These are phyloP conservation scores for Auxenochlorella pyrenoidosa DNA, from an alignment of 139 green algal species.

Conservation along the genomic window DNA sequence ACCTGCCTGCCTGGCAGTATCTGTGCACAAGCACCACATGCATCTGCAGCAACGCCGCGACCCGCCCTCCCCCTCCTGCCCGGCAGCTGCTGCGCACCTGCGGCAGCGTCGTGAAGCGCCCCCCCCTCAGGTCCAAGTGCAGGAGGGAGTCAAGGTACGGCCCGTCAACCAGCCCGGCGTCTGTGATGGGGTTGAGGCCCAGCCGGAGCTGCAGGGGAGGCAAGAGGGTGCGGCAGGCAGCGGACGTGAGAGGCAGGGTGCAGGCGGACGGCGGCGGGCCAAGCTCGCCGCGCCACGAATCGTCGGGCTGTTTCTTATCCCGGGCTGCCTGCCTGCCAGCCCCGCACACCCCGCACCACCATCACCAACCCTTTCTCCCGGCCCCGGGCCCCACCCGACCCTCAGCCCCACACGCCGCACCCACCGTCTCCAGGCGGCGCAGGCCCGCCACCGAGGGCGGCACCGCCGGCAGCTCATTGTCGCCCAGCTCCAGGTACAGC, in stretches of 20 bases:
- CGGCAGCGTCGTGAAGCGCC: neutral
- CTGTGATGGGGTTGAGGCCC: neutral
- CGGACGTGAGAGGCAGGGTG: neutral
- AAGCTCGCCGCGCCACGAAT: no score
- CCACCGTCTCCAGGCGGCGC: slow-evolving; percentile 17
- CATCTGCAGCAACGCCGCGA: no score
- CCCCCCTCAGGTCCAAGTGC: slow-evolving; percentile 11
- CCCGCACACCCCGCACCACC: neutral
- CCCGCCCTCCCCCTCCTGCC: no score
- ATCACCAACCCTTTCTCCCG: neutral
- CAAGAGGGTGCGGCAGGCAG: neutral
- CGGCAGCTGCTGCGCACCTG: no score
- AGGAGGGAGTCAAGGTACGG: slow-evolving; percentile 1
- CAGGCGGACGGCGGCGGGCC: neutral
- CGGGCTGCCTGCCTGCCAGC: no score
- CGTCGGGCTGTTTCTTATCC: no score
- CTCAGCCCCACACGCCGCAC: no score
- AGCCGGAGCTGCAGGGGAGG: slow-evolving; percentile 7
- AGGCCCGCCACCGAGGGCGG: neutral
- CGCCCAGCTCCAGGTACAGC: neutral
- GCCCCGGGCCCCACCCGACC: no score
- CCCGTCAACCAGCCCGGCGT: neutral
- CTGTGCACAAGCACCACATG: no score
- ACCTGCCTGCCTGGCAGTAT: no score
- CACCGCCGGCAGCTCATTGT: neutral